Evolutionary conservation across 768 basidiomycete genomes (phyloP).

Genomic region (Suillus tomentosus): DNA sequence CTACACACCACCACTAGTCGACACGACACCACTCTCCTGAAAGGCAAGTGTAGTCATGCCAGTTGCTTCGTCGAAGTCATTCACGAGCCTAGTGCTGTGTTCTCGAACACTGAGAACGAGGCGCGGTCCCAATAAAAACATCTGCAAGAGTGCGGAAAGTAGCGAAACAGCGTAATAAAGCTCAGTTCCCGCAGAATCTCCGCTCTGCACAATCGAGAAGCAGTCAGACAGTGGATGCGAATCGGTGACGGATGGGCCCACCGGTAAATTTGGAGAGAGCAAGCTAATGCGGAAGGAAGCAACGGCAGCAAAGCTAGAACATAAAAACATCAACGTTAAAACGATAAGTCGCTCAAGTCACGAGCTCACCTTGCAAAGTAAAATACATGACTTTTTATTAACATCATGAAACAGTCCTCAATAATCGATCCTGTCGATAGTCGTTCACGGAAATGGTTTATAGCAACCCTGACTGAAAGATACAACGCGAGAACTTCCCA

Average conservation of each 20-base stretch:
- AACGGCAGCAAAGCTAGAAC: neutral
- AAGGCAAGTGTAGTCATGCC: neutral
- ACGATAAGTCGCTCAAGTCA: neutral
- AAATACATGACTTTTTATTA: neutral
- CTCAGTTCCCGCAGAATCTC: neutral
- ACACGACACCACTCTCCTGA: neutral
- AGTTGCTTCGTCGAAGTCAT: neutral
- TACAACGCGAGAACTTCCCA: neutral
- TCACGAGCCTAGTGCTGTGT: neutral
- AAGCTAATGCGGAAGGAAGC: neutral
- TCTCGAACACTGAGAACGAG: conserved; percentile 1
- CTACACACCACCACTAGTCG: neutral
- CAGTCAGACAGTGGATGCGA: neutral
- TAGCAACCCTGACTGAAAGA: neutral
- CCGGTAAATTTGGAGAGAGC: neutral
- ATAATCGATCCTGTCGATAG: neutral
- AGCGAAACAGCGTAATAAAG: neutral
- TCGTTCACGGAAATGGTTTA: neutral
- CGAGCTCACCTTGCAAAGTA: conserved; percentile 3
- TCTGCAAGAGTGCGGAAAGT: neutral
- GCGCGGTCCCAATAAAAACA: conserved; percentile 1
- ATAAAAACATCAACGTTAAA: neutral
- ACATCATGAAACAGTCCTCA: neutral
- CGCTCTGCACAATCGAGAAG: neutral
- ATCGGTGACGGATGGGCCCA: neutral